These are phyloP conservation scores for Magnusiomyces sp. DNA, from an alignment of 1,139 yeast genomes.

Conservation along the genomic window DNA sequence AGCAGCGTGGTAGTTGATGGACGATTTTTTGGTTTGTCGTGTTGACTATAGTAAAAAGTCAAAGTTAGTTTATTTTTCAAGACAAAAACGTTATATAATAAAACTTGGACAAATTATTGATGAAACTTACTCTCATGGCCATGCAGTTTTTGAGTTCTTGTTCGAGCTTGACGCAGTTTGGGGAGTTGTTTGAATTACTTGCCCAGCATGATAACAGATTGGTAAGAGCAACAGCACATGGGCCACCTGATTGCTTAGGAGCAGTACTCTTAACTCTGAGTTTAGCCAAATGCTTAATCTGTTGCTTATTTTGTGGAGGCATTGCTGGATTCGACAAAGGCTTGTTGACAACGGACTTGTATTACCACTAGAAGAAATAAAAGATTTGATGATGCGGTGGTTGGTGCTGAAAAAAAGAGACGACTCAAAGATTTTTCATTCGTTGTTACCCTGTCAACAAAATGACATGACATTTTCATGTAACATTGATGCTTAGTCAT, in stretches of 20 bases:
- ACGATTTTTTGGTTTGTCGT: constrained; percentile 32
- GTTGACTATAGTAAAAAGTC: constrained; percentile 6
- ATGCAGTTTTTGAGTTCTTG: constrained; percentile 47
- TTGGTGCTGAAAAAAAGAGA: too few relatives aligned
- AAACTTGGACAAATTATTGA: background rate
- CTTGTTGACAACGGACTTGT: too few relatives aligned
- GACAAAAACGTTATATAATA: background rate
- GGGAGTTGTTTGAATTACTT: constrained; percentile 78
- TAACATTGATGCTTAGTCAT: too few relatives aligned
- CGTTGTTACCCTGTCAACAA: too few relatives aligned
- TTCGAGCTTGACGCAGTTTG: constrained; percentile 57
- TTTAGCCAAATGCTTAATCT: constrained; percentile 69
- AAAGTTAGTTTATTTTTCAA: background rate
- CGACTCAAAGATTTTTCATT: too few relatives aligned
- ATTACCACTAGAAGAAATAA: too few relatives aligned
- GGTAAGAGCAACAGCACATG: constrained; percentile 76
- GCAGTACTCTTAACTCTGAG: constrained; percentile 62
- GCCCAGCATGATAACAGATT: constrained; percentile 93
- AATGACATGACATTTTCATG: too few relatives aligned
- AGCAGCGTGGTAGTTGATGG: constrained; percentile 76
- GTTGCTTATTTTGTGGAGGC: constrained; percentile 25
- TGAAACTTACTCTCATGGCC: constrained; percentile 32
- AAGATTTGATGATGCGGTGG: too few relatives aligned
- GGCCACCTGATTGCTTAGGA: constrained; percentile 49
- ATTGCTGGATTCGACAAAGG: too few relatives aligned